Conservation (phyloP, 208 protist genomes). For the Leishmania tropica region DNA sequence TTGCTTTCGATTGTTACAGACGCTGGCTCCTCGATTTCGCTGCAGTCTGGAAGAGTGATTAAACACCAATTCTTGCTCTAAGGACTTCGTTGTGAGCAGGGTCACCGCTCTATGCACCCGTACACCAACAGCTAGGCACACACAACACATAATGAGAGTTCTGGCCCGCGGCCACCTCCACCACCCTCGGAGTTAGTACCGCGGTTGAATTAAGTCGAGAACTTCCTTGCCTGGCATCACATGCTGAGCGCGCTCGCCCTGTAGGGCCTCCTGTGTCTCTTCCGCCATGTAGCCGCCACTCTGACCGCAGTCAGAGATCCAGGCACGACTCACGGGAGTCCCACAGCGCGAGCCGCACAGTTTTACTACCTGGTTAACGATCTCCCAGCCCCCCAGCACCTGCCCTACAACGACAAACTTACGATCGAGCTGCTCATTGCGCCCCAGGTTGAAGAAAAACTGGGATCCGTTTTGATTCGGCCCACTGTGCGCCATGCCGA, state of each 20-base stretch:
- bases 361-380: slow-evolving; percentile 62
- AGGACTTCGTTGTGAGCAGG: not conserved
- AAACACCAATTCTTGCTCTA: not conserved
- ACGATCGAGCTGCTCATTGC: slow-evolving; percentile 87
- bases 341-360: slow-evolving; percentile 82
- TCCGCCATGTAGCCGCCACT: slow-evolving; percentile 74
- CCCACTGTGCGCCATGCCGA: slow-evolving; percentile 87
- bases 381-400: slow-evolving; percentile 85
- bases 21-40: not conserved
- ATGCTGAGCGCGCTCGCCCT: slow-evolving; percentile 60
- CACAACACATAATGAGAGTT: not conserved
- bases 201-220: slow-evolving; percentile 76
- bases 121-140: not conserved
- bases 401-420: slow-evolving; percentile 94
- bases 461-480: slow-evolving; percentile 92
- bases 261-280: slow-evolving; percentile 53
- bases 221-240: slow-evolving; percentile 79
- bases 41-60: not conserved
- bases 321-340: slow-evolving; percentile 84
- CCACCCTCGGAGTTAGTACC: slow-evolving; percentile 44
- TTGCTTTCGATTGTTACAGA: not conserved
- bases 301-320: slow-evolving; percentile 90
- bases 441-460: slow-evolving; percentile 91
- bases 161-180: not conserved
- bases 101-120: not conserved